Evolutionary conservation across 2,329 filamentous ascomycete genomes (phyloP).

Genomic region (Septoria linicola): DNA sequence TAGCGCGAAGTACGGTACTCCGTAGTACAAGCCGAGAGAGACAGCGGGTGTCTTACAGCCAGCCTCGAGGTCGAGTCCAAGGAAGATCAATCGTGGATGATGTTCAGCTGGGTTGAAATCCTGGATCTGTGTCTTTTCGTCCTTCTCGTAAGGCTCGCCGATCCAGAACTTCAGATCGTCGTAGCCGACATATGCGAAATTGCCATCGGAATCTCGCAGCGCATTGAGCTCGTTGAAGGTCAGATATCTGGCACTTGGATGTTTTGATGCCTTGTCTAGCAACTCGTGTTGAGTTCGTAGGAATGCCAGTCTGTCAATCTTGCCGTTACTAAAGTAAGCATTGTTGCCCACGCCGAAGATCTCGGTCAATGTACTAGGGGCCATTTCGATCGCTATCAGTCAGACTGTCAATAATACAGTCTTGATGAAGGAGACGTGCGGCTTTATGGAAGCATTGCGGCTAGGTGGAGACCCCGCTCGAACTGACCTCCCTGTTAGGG

Average conservation of each 20-base stretch:
- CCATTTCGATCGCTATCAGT: slow-evolving; percentile 8
- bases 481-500: no score
- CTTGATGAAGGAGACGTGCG: neutral
- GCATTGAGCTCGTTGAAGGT: slow-evolving; percentile 26
- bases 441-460: neutral
- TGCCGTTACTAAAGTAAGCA: slow-evolving; percentile 26
- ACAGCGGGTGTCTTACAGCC: slow-evolving; percentile 16
- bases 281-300: slow-evolving; percentile 23
- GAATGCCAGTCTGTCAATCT: slow-evolving; percentile 24
- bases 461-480: neutral
- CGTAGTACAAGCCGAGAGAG: slow-evolving; percentile 22
- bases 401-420: neutral
- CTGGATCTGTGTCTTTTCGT: slow-evolving; percentile 25
- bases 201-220: slow-evolving; percentile 16
- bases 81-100: slow-evolving; percentile 25
- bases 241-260: slow-evolving; percentile 24
- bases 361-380: slow-evolving; percentile 21
- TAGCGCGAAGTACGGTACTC: slow-evolving; percentile 26
- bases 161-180: slow-evolving; percentile 21
- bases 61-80: slow-evolving; percentile 27
- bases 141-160: slow-evolving; percentile 22
- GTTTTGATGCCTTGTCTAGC: slow-evolving; percentile 25
- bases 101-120: slow-evolving; percentile 22
- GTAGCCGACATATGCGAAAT: slow-evolving; percentile 20
- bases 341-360: slow-evolving; percentile 26